phyloP scores from a whole-genome alignment of 108 stramenopile genomes.

The Asterionellopsis glacialis region DNA sequence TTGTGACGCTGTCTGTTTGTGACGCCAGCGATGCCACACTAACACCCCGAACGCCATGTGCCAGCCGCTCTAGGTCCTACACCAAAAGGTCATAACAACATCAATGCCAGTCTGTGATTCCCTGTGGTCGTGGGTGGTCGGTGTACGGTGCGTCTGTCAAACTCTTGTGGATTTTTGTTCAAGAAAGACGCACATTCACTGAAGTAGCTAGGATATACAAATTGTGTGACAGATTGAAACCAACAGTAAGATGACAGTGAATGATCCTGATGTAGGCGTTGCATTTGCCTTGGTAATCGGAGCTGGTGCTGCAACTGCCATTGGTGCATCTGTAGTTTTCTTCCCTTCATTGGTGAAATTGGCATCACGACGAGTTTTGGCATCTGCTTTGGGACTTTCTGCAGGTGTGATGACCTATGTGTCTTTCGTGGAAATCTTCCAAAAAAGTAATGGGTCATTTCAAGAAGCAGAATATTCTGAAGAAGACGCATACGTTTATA shows the following conservation, averaged over 20 bases:
- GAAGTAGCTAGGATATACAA: neutral
- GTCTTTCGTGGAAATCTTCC: slow-evolving; percentile 80
- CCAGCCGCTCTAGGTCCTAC: no score
- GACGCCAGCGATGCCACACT: no score
- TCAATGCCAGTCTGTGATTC: no score
- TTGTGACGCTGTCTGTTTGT: no score
- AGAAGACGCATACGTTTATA: slow-evolving; percentile 36
- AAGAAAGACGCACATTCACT: neutral
- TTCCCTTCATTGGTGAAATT: slow-evolving; percentile 56
- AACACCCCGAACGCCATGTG: no score
- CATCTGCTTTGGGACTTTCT: slow-evolving; percentile 66
- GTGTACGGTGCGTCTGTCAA: neutral
- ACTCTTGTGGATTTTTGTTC: neutral
- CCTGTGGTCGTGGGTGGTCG: neutral
- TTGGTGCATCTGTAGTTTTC: slow-evolving; percentile 80
- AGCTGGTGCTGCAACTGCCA: slow-evolving; percentile 39
- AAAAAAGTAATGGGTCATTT: slow-evolving; percentile 46
- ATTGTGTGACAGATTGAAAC: neutral
- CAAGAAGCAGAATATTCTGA: slow-evolving; percentile 26
- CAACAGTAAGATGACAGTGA: neutral
- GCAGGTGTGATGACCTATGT: slow-evolving; percentile 94
- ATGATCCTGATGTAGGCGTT: slow-evolving; percentile 29
- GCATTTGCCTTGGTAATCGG: slow-evolving; percentile 46
- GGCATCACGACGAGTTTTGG: slow-evolving; percentile 53
- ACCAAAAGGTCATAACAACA: no score